Base-by-base conservation (phyloP, 495 filamentous ascomycete genomes). In the Aspergillus avenaceus region DNA sequence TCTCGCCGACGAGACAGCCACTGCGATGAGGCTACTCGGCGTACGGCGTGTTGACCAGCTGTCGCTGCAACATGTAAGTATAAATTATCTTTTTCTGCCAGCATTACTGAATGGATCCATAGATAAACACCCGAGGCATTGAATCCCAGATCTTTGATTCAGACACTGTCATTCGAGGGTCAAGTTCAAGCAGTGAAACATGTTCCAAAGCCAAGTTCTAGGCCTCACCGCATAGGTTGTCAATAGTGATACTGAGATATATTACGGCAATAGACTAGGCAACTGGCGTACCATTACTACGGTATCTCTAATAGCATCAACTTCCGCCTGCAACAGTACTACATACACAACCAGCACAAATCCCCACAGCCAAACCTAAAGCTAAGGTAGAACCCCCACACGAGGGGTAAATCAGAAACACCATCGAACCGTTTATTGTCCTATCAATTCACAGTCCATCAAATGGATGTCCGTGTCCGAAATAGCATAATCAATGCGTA, bases 1-100 rank as follows among this genome's bases (percentile, higher is more conserved):
- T 36, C 29, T 44, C n/a, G 14, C 48, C 13, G 48, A 51, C 28
- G 48, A 51, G 26, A 51, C 48, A 9, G 23, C 13, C 3, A 51
- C 48, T 2, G 48, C 48, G 8, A 51, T 51, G 40, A 43, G 48
- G 24, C 28, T 51, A 2, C 40, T 34, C 8, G 48, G 48, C 3
- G 48, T 51, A 3, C 12, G 11, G 8, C 26, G 23, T 36, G 48
- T 51, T 27, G 19, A 22, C 22, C 36, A 51, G 8, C 48, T 51
- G 12, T 36, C 28, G 12, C 8, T 11, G 11, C 34, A 44, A 6
- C 48, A 44, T 37, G 48, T 51, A 29, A 44, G 48, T 51, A 8
- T 8, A 9, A 12, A 21, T 1, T 26, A 2, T 2, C 2, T 25
- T 14, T 3, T 16, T 3, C 21, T 29, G 6, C 6, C 9, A 0